Evolutionary conservation across 331 rosid genomes (phyloP).

Genomic region (Pyrus hybrid): DNA sequence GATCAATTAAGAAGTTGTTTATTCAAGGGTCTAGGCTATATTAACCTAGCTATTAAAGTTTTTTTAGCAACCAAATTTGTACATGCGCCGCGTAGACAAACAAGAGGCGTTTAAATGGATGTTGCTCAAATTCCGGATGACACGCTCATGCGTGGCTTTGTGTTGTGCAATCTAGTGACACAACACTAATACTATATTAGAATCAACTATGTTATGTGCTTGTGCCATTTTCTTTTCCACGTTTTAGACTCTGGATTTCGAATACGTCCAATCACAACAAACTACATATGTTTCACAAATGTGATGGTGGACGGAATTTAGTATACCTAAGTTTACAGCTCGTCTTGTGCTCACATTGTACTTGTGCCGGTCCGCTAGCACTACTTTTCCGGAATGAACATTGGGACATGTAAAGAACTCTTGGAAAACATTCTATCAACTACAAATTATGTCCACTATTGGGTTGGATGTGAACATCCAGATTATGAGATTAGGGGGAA

Average conservation of each 20-base stretch:
- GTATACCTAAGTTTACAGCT: not conserved
- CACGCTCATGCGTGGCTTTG: conserved; percentile 7
- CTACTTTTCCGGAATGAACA: not conserved
- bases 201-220: not conserved
- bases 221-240: too few species aligned
- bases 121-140: not conserved
- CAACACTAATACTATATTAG: not conserved
- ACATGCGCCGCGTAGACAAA: not conserved
- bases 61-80: not conserved
- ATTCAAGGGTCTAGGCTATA: not conserved
- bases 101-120: not conserved
- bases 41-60: not conserved
- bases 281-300: too few species aligned
- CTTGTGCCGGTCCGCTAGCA: not conserved
- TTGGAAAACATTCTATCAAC: not conserved
- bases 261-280: too few species aligned
- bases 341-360: not conserved
- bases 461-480: not conserved
- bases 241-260: too few species aligned
- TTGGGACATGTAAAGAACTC: not conserved
- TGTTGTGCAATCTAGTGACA: conserved; percentile 30
- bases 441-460: not conserved
- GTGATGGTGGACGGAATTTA: not conserved
- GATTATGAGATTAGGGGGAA: not conserved
- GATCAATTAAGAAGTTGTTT: not conserved